These are phyloP conservation scores for Fusarium nurragi DNA, from an alignment of 2,329 filamentous ascomycete species.

Conservation along the genomic window DNA sequence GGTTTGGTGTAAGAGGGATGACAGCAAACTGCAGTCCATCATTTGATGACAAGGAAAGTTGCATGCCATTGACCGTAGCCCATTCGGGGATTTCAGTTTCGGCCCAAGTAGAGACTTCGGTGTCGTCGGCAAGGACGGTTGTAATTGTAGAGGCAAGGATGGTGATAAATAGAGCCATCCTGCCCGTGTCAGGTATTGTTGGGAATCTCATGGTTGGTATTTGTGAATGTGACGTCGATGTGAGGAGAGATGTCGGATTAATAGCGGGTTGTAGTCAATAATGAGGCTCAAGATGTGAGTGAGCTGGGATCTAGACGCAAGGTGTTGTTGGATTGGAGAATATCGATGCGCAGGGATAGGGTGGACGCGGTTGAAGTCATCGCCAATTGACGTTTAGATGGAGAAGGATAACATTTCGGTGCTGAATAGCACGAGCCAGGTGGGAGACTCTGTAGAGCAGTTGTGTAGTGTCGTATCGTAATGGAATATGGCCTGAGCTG, in stretches of 20 bases:
- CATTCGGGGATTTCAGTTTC: slow-evolving; percentile 51
- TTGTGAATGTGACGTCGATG: not conserved
- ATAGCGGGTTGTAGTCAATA: not conserved
- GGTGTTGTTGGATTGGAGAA: slow-evolving; percentile 25
- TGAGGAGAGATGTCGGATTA: not conserved
- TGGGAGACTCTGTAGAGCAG: not conserved
- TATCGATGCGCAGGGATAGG: slow-evolving; percentile 29
- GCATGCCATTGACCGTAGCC: slow-evolving; percentile 53
- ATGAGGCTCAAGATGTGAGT: slow-evolving; percentile 13
- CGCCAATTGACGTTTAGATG: slow-evolving; percentile 33
- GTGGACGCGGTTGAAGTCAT: slow-evolving; percentile 22
- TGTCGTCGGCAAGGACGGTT: slow-evolving; percentile 47
- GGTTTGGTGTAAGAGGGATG: slow-evolving; percentile 55
- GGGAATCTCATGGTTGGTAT: slow-evolving; percentile 22
- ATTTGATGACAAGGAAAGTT: slow-evolving; percentile 51
- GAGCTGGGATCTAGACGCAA: slow-evolving; percentile 11
- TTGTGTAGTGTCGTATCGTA: not conserved
- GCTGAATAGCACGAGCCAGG: not conserved
- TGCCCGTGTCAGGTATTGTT: slow-evolving; percentile 14
- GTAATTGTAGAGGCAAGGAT: slow-evolving; percentile 44
- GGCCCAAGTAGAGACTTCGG: slow-evolving; percentile 47
- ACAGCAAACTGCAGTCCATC: slow-evolving; percentile 52
- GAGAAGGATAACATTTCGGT: slow-evolving; percentile 31
- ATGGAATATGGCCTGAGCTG: not conserved
- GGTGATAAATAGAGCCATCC: slow-evolving; percentile 23